Evolutionary conservation across 2,329 filamentous ascomycete species (phyloP), one percentile per base, ranked within the genome.

Genomic region (Metarhizium album): DNA sequence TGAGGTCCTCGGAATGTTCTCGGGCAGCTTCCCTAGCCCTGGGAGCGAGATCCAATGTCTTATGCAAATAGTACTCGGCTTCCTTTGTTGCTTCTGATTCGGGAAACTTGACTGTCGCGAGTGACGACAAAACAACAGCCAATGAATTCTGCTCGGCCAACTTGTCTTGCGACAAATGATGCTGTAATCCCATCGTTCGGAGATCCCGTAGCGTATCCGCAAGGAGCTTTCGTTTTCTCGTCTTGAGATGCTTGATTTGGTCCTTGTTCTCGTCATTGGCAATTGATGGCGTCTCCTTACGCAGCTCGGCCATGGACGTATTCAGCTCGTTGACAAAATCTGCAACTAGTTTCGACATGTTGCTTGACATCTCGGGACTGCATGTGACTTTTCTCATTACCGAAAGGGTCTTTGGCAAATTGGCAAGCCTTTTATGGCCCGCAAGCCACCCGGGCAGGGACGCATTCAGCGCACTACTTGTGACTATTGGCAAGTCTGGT

Each of bases 241-340:
- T 83, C 72, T 96, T 97, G 58, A 97, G 80, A 64, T 96, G 88
- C 66, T 94, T 90, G 54, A 96, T 81, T 16, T 78, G 67, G 11
- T 83, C 78, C 63, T 90, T 91, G 66, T 93, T 96, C 42, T 95
- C 90, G 24, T 95, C 87, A 0, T 80, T 95, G 45, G 95, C 70
- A n/a, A 77, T 75, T 0, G 79, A 73, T 0, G 93, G 93, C 0
- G 93, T 98, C 56, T 89, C 86, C 53, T 89, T 88, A 56, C 85
- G 85, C 53, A 97, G 78, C 53, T 90, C 82, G 2, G 78, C 71
- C 56, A 89, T 86, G 1, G 81, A 82, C 0, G 78, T 73, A 47
- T 82, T 75, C 29, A 95, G 72, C 54, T 84, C 82, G 1, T 73
- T 70, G n/a, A 88, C 71, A 63, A 94, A 93, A 0, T 72, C 72